A percentile compares a stretch with the other conserved stretches of the same genome.
Evolutionary conservation across 257 asterid genomes (phyloP).

Genomic region (Perilla frutescens): DNA sequence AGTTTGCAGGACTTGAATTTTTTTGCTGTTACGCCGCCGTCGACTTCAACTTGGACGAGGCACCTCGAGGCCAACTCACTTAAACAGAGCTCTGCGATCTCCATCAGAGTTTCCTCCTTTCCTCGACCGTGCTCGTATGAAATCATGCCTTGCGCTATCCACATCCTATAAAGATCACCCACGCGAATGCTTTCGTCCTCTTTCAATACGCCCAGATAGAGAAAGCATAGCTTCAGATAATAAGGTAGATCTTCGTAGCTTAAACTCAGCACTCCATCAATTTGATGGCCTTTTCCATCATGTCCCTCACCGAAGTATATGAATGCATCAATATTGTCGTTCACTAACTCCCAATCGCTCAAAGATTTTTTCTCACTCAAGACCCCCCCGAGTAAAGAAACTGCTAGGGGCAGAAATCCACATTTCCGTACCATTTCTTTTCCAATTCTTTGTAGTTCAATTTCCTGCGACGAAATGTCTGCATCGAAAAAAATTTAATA

Average conservation of each 20-base stretch:
- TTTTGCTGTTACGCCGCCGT: too few species aligned
- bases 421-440: constrained; percentile 20
- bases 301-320: not conserved
- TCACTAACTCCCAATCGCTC: constrained; percentile 19
- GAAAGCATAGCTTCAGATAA: constrained; percentile 30
- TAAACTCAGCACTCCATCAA: constrained; percentile 11
- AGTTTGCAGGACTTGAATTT: constrained; percentile 7
- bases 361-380: not conserved
- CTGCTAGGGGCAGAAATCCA: constrained; percentile 14
- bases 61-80: constrained; percentile 24
- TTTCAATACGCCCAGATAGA: not conserved
- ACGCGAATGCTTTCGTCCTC: not conserved
- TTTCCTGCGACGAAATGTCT: not conserved
- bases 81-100: not conserved
- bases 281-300: not conserved
- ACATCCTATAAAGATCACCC: not conserved
- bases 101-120: not conserved
- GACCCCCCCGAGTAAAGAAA: constrained; percentile 27
- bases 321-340: not conserved
- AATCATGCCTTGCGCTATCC: constrained; percentile 34
- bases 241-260: constrained; percentile 21
- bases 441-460: not conserved
- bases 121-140: not conserved
- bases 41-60: constrained; percentile 15
- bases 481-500: too few species aligned